Evolutionary conservation across 805 yeast species (phyloP).

Genomic region (Alloascoidea africana): DNA sequence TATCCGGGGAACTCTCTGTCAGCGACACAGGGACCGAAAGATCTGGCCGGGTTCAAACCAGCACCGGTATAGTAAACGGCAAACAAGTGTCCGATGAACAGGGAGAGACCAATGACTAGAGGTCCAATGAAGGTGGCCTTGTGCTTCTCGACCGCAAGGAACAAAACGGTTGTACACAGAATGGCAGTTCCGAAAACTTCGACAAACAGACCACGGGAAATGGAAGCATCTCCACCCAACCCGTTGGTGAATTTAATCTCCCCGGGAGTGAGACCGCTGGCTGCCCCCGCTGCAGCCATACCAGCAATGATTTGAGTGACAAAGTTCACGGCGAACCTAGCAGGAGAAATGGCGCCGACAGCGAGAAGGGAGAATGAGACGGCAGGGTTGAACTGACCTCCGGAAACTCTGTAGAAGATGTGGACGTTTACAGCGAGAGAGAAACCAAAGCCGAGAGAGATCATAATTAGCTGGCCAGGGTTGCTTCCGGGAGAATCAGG

Average conservation of each 20-base stretch:
- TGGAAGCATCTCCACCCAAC: conserved; percentile 59
- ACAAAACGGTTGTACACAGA: conserved; percentile 61
- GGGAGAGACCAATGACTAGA: conserved; percentile 65
- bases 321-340: conserved; percentile 53
- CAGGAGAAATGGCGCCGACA: conserved; percentile 58
- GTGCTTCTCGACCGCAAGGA: conserved; percentile 75
- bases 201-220: conserved; percentile 60
- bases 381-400: conserved; percentile 86
- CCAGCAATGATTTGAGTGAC: conserved; percentile 68
- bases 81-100: conserved; percentile 70
- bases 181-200: conserved; percentile 72
- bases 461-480: conserved; percentile 62
- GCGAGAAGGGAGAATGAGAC: conserved; percentile 63
- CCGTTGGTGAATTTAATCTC: conserved; percentile 53
- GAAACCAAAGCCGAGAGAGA: conserved; percentile 76
- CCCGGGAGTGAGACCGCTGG: conserved; percentile 77
- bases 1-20: conserved; percentile 58
- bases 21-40: conserved; percentile 74
- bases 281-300: conserved; percentile 88
- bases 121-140: conserved; percentile 70
- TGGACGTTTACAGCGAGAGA: conserved; percentile 65
- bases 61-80: conserved; percentile 81
- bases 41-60: conserved; percentile 84
- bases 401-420: conserved; percentile 60
- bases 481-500: conserved; percentile 29